Evolutionary conservation across 495 filamentous ascomycete species (phyloP).

Genomic region (Hypoxylon fragiforme): DNA sequence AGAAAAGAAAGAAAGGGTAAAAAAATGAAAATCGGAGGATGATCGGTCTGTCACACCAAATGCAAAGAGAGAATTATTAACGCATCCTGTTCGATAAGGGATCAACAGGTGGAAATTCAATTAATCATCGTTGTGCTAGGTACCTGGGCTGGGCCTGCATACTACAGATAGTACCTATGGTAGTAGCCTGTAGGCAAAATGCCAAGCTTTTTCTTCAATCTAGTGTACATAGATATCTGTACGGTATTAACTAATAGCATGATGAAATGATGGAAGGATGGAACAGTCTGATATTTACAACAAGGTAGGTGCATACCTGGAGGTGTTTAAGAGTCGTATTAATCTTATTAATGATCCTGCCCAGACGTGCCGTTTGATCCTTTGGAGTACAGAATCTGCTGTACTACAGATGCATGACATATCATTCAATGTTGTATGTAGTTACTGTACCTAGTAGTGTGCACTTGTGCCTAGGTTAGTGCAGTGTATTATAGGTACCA

Average conservation of each 20-base stretch:
- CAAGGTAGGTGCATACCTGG: too few species aligned
- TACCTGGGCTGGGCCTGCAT: too few species aligned
- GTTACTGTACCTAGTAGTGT: too few species aligned
- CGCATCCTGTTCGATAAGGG: not conserved
- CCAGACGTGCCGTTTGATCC: conserved; percentile 1
- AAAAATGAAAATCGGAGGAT: not conserved
- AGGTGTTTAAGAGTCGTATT: too few species aligned
- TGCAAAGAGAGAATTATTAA: conserved; percentile 18
- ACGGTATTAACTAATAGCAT: too few species aligned
- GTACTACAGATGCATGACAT: too few species aligned
- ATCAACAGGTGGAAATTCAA: conserved; percentile 19
- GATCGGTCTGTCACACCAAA: conserved; percentile 31
- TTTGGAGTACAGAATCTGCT: too few species aligned
- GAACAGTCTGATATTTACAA: conserved; percentile 23
- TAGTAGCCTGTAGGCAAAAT: too few species aligned
- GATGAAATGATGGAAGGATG: conserved; percentile 10
- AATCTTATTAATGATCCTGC: conserved; percentile 7
- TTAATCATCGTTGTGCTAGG: conserved; percentile 36
- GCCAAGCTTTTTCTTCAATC: conserved; percentile 27
- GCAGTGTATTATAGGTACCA: too few species aligned
- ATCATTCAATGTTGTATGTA: too few species aligned
- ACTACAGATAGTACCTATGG: too few species aligned
- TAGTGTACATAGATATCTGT: too few species aligned
- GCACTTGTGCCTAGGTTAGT: conserved; percentile 14
- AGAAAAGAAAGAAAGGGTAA: not conserved